Evolutionary conservation across 2,329 filamentous ascomycete species (phyloP), one percentile per base, ranked within the genome.

Genomic region (Fusarium camptoceras): DNA sequence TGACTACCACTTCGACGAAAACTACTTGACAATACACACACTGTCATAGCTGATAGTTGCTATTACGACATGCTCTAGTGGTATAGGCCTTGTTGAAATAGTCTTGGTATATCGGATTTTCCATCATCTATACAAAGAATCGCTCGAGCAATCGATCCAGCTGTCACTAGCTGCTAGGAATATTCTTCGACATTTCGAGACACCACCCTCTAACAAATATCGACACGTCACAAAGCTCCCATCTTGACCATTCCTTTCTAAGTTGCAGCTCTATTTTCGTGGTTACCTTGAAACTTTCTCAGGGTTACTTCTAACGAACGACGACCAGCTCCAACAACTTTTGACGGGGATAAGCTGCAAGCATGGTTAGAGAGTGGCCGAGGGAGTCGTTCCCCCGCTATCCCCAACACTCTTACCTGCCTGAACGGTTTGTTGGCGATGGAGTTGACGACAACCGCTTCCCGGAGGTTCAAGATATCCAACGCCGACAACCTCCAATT

Each of bases 331-430:
- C 24, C 18, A 50, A 39, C 50, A 43, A 30, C 43, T 42, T 46
- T 28, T 18, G 34, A 66, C 20, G 18, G 39, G 46, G 20, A 34
- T 24, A 27, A 69, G 50, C 16, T 42, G 16, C 43, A 46, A 53
- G 16, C 25, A 84, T 84, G 82, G 83, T 83, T 51, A 81, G 79
- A 68, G 77, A 81, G 61, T 81, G 76, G 74, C 61, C 77, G 47
- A 79, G 82, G 77, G 81, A 82, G 30, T 67, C 77, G 24, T 80
- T 79, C 72, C 76, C 82, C 76, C 80, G 81, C 34, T 75, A 79
- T 74, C 78, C 80, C 39, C 75, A 79, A 39, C 68, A 74, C 14
- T 64, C 76, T 12, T 78, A 78, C 47, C 63, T 73, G 7, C 50
- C 73, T 10, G 78, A 80, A 25, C 73, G 78, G 59, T 79, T 76